phyloP scores from a whole-genome alignment of 2,329 filamentous ascomycete genomes.

The Dryadomyces quercus-mongolicae region DNA sequence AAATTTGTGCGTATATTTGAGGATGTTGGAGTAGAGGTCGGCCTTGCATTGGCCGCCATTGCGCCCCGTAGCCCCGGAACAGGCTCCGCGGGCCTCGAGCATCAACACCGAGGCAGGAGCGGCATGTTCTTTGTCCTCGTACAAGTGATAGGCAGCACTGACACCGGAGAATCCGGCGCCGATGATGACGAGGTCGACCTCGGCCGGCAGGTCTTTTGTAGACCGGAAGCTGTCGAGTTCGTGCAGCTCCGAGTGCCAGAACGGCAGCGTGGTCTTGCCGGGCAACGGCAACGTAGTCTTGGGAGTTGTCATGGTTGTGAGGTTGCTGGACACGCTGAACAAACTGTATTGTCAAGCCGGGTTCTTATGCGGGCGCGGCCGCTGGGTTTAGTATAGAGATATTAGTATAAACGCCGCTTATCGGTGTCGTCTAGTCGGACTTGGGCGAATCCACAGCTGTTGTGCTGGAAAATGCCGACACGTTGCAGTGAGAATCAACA shows the following conservation, averaged over 20 bases:
- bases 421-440: neutral
- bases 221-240: conserved; percentile 32
- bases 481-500: too few species aligned
- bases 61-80: conserved; percentile 72
- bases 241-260: neutral
- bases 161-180: conserved; percentile 67
- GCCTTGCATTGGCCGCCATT: conserved; percentile 32
- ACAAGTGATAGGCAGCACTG: conserved; percentile 53
- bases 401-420: neutral
- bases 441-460: neutral
- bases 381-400: too few species aligned
- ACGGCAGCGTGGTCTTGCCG: neutral
- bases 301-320: neutral
- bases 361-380: too few species aligned
- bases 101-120: conserved; percentile 38
- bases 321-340: too few species aligned
- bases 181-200: conserved; percentile 57
- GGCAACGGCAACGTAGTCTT: neutral
- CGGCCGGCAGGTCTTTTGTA: conserved; percentile 47
- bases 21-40: neutral
- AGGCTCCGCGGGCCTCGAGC: conserved; percentile 67
- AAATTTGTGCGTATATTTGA: neutral
- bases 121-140: conserved; percentile 18
- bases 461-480: neutral
- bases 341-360: too few species aligned